A percentile compares a stretch with the other conserved stretches of the same genome.
Evolutionary conservation across 1,284 basidiomycete species (phyloP).

Genomic region (Marasmius tenuissimus): DNA sequence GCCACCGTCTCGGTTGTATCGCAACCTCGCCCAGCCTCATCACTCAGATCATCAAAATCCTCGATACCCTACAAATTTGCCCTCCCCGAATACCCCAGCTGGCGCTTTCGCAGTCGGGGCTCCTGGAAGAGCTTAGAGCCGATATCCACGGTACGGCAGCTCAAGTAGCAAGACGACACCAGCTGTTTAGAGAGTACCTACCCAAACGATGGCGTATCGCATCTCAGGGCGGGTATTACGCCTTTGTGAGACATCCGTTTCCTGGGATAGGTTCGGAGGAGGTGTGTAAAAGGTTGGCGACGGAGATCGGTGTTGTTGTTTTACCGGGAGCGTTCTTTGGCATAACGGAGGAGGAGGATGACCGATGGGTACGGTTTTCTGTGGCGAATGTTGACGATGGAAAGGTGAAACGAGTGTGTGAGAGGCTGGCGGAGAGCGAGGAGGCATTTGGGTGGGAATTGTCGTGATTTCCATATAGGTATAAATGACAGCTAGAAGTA

Average conservation of each 20-base stretch:
- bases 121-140: conserved; percentile 52
- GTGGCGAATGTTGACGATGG: conserved; percentile 80
- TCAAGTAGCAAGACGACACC: conserved; percentile 57
- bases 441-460: conserved; percentile 27
- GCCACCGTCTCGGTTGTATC: conserved; percentile 80
- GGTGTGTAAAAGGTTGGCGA: conserved; percentile 62
- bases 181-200: conserved; percentile 53
- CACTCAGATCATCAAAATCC: conserved; percentile 55
- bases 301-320: conserved; percentile 63
- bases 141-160: conserved; percentile 54
- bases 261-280: conserved; percentile 42
- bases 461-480: not conserved
- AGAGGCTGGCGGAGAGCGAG: conserved; percentile 51
- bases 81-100: conserved; percentile 72
- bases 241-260: conserved; percentile 78
- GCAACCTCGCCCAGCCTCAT: conserved; percentile 65
- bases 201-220: conserved; percentile 59
- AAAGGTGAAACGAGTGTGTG: conserved; percentile 57
- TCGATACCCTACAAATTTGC: conserved; percentile 84
- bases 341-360: conserved; percentile 35
- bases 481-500: not conserved
- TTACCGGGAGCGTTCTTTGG: conserved; percentile 75
- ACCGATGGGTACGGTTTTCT: conserved; percentile 74
- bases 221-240: conserved; percentile 72
- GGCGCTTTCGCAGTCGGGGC: conserved; percentile 50